Evolutionary conservation across 148 eudicot species (phyloP).

Genomic region (Hydrangea macrophylla): DNA sequence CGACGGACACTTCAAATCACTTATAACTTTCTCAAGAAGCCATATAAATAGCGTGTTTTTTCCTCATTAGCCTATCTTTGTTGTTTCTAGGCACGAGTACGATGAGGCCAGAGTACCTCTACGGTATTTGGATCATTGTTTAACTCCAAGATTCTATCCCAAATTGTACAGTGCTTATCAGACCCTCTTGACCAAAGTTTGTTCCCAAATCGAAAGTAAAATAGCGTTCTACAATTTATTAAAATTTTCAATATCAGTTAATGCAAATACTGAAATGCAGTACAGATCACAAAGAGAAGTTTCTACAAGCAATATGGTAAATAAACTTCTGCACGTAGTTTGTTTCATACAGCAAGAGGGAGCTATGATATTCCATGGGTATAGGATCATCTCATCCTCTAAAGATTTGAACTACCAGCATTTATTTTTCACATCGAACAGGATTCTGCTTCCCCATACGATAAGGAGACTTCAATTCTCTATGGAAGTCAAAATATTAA

Average conservation of each 20-base stretch:
- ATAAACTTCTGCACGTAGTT: neutral
- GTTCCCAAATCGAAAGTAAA: too few species aligned
- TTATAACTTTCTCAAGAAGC: too few species aligned
- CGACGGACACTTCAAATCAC: too few species aligned
- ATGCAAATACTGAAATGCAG: neutral
- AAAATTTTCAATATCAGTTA: neutral
- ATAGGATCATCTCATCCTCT: neutral
- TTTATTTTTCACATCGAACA: neutral
- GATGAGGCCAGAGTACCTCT: neutral
- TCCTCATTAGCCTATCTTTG: too few species aligned
- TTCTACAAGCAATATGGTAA: neutral
- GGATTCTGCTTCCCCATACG: neutral
- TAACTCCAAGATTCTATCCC: neutral
- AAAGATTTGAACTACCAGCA: neutral
- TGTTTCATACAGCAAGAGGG: neutral
- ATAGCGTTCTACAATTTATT: too few species aligned
- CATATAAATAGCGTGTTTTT: too few species aligned
- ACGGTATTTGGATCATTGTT: neutral
- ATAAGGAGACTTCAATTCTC: neutral
- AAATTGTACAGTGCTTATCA: neutral
- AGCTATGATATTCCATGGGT: neutral
- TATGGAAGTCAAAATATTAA: neutral
- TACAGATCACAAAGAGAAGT: neutral
- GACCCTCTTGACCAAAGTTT: neutral
- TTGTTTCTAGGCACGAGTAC: too few species aligned